Conservation (phyloP, 2,329 filamentous ascomycete genomes). For the Ceratocystis diversiconidia region DNA sequence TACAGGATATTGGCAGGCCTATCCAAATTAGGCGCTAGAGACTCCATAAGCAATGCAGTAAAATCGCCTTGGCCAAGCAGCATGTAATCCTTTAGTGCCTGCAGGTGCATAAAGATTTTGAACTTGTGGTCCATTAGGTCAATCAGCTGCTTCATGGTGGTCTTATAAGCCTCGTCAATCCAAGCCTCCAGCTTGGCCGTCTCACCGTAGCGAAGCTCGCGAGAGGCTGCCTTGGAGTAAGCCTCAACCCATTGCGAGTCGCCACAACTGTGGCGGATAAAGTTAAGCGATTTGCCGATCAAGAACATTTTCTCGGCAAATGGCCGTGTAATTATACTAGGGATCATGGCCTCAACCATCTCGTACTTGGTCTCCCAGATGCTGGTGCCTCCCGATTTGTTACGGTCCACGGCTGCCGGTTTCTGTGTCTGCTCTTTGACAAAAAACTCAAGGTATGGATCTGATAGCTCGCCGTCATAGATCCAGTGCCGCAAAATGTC, state of each 20-base stretch:
- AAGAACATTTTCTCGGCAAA: slow-evolving; percentile 95
- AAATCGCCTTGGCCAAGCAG: slow-evolving; percentile 93
- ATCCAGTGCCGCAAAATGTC: slow-evolving; percentile 95
- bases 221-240: slow-evolving; percentile 85
- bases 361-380: slow-evolving; percentile 70
- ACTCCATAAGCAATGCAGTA: slow-evolving; percentile 93
- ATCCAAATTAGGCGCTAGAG: slow-evolving; percentile 79
- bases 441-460: slow-evolving; percentile 92
- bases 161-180: slow-evolving; percentile 95
- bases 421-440: slow-evolving; percentile 53
- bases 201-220: slow-evolving; percentile 83
- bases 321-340: slow-evolving; percentile 80
- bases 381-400: slow-evolving; percentile 51
- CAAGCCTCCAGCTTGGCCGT: slow-evolving; percentile 81
- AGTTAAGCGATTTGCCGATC: slow-evolving; percentile 95
- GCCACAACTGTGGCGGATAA: slow-evolving; percentile 88
- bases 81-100: slow-evolving; percentile 86
- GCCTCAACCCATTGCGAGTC: slow-evolving; percentile 91
- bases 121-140: slow-evolving; percentile 92
- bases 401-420: slow-evolving; percentile 33
- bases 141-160: slow-evolving; percentile 89
- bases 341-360: slow-evolving; percentile 46
- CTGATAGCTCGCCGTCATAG: slow-evolving; percentile 93
- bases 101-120: slow-evolving; percentile 81
- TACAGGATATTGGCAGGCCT: slow-evolving; percentile 94